phyloP scores from a whole-genome alignment of 2,329 filamentous ascomycete species.

The Aspergillus pseudoviridinutans region DNA sequence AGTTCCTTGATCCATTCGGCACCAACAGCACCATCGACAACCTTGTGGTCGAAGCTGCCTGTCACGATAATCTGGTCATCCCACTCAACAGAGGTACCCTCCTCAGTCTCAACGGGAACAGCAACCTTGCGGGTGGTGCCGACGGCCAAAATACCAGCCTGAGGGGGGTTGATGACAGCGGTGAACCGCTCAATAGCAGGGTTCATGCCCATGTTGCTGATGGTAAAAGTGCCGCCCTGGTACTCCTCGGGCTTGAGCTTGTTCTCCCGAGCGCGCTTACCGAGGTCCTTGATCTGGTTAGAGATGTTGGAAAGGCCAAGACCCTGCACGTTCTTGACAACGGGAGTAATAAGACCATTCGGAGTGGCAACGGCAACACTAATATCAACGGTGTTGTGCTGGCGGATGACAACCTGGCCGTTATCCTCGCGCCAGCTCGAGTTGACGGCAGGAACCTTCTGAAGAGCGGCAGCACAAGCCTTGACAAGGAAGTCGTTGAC shows the following conservation, averaged over 20 bases:
- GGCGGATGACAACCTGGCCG: conserved; percentile 75
- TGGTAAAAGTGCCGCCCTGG: conserved; percentile 97
- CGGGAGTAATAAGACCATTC: conserved; percentile 91
- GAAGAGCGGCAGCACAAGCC: conserved; percentile 80
- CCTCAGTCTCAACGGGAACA: conserved; percentile 77
- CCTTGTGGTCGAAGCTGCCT: conserved; percentile 97
- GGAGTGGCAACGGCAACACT: conserved; percentile 94
- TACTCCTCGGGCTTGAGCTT: conserved; percentile 99
- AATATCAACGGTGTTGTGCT: conserved; percentile 90
- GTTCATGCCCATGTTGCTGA: conserved; percentile 99
- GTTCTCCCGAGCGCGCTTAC: conserved; percentile 90
- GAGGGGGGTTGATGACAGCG: conserved; percentile 97
- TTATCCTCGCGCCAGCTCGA: conserved; percentile 82
- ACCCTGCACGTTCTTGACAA: conserved; percentile 82
- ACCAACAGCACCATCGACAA: conserved; percentile 92
- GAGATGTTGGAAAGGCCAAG: conserved; percentile 89
- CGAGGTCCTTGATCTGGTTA: conserved; percentile 86
- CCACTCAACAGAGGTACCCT: conserved; percentile 78
- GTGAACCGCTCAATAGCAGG: conserved; percentile 92
- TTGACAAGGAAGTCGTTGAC: conserved; percentile 99
- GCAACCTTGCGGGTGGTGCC: conserved; percentile 96
- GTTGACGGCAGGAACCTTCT: conserved; percentile 94
- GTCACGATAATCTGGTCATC: conserved; percentile 97
- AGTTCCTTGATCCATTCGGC: conserved; percentile 95
- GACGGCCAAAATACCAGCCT: conserved; percentile 90